A percentile compares a stretch with the other conserved stretches of the same genome.
Evolutionary conservation across 163 green algal genomes (phyloP).

Genomic region (Scenedesmus sp.): DNA sequence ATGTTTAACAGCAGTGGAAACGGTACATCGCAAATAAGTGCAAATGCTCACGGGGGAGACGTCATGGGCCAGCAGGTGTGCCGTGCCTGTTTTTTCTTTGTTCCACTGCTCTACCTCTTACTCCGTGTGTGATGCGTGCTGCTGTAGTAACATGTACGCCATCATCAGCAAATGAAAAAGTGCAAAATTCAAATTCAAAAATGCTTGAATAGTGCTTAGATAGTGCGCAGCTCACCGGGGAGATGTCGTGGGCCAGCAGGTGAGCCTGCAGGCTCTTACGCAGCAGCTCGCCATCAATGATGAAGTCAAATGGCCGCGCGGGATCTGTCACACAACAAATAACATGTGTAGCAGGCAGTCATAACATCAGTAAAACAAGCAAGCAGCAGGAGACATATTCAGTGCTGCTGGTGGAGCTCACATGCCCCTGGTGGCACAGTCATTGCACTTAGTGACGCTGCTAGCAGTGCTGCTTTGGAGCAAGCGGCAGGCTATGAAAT

Average conservation of each 20-base stretch:
- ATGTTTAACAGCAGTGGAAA: neutral
- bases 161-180: no score
- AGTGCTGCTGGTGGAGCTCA: no score
- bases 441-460: no score
- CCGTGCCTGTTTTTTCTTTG: neutral
- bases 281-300: conserved; percentile 91
- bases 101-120: neutral
- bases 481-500: no score
- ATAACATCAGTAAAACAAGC: neutral
- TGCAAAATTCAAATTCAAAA: no score
- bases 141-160: neutral
- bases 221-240: conserved; percentile 70
- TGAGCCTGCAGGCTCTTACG: conserved; percentile 85
- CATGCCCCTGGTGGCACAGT: no score
- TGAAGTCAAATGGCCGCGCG: conserved; percentile 94
- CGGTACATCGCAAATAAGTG: no score
- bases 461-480: no score
- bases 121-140: neutral
- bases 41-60: neutral
- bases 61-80: neutral
- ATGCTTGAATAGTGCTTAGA: no score
- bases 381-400: neutral
- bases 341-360: neutral
- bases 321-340: conserved; percentile 52
- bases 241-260: conserved; percentile 79